These are phyloP conservation scores for Haplosporangium sp. DNA, from an alignment of 371 early-diverging fungal species.

Conservation along the genomic window DNA sequence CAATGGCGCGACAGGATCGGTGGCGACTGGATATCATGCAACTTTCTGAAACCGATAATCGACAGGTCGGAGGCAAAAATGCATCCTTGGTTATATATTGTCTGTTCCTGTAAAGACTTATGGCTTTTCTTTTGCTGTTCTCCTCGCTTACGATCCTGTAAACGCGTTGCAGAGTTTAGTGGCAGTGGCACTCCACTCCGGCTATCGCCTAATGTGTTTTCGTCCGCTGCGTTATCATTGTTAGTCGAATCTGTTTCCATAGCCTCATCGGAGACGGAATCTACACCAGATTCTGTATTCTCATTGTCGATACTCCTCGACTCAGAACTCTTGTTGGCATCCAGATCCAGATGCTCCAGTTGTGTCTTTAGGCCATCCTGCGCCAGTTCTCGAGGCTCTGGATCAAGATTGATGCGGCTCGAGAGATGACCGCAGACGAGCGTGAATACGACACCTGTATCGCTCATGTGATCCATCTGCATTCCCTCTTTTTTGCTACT, in stretches of 20 bases:
- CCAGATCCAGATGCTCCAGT: constrained; percentile 3
- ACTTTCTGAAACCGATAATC: constrained; percentile 41
- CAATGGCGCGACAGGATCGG: constrained; percentile 48
- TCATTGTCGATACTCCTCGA: not conserved
- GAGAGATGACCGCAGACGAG: constrained; percentile 55
- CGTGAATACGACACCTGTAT: constrained; percentile 9
- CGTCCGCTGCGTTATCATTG: not conserved
- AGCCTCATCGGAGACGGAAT: not conserved
- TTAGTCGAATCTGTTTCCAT: not conserved
- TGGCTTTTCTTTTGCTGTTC: not conserved
- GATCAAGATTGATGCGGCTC: constrained; percentile 31
- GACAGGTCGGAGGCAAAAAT: constrained; percentile 45
- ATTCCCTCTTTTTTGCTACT: too few relatives aligned
- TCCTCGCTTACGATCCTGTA: not conserved
- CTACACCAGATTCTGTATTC: not conserved
- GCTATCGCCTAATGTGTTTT: too few relatives aligned
- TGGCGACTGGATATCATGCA: constrained; percentile 36
- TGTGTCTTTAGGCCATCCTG: constrained; percentile 4
- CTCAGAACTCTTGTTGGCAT: not conserved
- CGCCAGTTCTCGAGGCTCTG: constrained; percentile 24
- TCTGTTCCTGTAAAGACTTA: constrained; percentile 22
- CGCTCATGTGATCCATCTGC: too few relatives aligned
- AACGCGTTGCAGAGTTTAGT: not conserved
- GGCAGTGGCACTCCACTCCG: too few relatives aligned
- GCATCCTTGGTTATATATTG: constrained; percentile 42